A percentile compares a stretch with the other conserved stretches of the same genome.
These are phyloP conservation scores for Sanghuangporus weigelae DNA, from an alignment of 1,284 basidiomycete species.

Conservation along the genomic window DNA sequence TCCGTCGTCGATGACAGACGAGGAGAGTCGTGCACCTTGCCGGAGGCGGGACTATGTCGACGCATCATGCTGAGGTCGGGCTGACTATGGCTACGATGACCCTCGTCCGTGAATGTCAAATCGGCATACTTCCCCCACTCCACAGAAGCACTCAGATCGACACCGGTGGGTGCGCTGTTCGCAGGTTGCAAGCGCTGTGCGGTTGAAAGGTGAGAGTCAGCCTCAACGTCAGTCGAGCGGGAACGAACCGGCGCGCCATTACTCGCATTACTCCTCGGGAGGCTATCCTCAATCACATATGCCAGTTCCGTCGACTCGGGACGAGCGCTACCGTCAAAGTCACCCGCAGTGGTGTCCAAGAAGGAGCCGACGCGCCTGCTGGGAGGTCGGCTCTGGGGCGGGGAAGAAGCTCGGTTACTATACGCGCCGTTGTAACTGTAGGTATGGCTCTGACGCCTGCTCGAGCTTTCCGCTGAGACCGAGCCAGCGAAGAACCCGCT, in stretches of 20 bases:
- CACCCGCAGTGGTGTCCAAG: not conserved
- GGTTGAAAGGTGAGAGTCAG: not conserved
- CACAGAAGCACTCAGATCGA: not conserved
- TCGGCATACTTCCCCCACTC: constrained; percentile 11
- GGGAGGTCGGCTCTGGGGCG: not conserved
- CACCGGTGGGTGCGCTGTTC: not conserved
- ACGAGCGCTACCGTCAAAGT: not conserved
- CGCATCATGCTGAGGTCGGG: not conserved
- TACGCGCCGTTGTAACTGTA: not conserved
- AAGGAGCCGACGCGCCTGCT: constrained; percentile 11
- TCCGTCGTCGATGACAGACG: not conserved
- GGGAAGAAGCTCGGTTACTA: not conserved
- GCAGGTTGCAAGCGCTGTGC: not conserved
- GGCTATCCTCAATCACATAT: constrained; percentile 5
- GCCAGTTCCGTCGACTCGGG: constrained; percentile 4
- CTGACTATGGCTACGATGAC: not conserved
- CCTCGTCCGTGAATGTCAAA: constrained; percentile 4
- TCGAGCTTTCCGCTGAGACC: constrained; percentile 11
- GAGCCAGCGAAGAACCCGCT: constrained; percentile 15
- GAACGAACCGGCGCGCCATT: not conserved
- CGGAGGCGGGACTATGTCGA: constrained; percentile 7
- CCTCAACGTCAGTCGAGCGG: not conserved
- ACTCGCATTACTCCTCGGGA: not conserved
- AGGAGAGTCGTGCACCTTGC: constrained; percentile 6
- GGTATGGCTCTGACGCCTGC: constrained; percentile 8